Evolutionary conservation across 352 stramenopile genomes (phyloP).

Genomic region (Sclerospora graminicola): DNA sequence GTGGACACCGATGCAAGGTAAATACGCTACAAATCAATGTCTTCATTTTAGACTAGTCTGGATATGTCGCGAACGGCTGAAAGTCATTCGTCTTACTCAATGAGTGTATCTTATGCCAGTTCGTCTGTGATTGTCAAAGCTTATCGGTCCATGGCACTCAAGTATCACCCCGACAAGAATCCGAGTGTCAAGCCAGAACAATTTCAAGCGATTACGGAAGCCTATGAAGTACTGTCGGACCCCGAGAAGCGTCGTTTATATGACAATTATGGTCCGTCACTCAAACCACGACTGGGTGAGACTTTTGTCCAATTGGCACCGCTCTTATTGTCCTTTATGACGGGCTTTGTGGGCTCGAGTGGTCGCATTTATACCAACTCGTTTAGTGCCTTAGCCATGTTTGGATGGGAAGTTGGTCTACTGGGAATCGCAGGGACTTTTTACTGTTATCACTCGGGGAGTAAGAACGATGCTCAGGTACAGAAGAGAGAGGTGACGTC

Average conservation of each 20-base stretch:
- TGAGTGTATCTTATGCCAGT: slow-evolving; percentile 18
- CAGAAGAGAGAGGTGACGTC: slow-evolving; percentile 42
- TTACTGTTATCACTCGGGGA: slow-evolving; percentile 31
- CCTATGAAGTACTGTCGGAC: slow-evolving; percentile 69
- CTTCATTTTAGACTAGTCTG: background rate
- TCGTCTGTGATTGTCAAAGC: slow-evolving; percentile 90
- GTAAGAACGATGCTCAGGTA: slow-evolving; percentile 4
- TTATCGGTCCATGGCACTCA: slow-evolving; percentile 89
- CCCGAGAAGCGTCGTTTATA: slow-evolving; percentile 66
- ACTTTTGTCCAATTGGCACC: slow-evolving; percentile 55
- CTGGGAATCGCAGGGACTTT: slow-evolving; percentile 50
- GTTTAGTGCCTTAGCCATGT: slow-evolving; percentile 20
- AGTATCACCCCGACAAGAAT: slow-evolving; percentile 97
- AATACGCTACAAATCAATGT: background rate
- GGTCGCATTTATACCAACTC: slow-evolving; percentile 25
- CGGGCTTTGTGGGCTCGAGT: slow-evolving; percentile 41
- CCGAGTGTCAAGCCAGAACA: slow-evolving; percentile 76
- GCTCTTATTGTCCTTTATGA: slow-evolving; percentile 46
- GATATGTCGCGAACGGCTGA: background rate
- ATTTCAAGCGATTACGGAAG: slow-evolving; percentile 79
- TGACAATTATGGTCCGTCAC: slow-evolving; percentile 53
- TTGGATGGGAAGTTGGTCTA: slow-evolving; percentile 35
- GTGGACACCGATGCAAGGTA: slow-evolving; percentile 52
- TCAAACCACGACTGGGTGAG: slow-evolving; percentile 51
- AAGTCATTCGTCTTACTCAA: background rate